phyloP scores from a whole-genome alignment of 352 stramenopile species.

The Phytophthora niederhauseri region DNA sequence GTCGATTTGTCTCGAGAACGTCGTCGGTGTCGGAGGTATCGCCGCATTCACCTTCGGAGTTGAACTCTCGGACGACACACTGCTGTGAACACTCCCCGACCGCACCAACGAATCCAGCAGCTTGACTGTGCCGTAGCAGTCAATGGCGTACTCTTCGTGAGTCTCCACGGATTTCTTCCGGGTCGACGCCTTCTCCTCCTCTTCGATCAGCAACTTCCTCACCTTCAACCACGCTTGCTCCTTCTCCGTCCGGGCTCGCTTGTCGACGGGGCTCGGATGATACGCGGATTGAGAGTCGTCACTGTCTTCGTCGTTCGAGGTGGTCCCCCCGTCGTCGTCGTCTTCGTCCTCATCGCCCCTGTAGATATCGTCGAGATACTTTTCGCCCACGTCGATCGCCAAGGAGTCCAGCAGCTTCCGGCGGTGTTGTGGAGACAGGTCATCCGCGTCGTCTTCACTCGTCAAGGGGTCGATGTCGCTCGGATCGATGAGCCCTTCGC shows the following conservation, averaged over 20 bases:
- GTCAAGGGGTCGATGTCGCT: conserved; percentile 25
- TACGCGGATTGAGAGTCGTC: conserved; percentile 23
- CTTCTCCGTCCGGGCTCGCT: conserved; percentile 30
- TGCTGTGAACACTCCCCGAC: background rate
- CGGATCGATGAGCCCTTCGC: conserved; percentile 56
- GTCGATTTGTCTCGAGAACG: conserved; percentile 14
- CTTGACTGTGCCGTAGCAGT: conserved; percentile 36
- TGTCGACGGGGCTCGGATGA: background rate
- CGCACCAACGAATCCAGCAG: conserved; percentile 41
- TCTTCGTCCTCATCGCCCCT: conserved; percentile 39
- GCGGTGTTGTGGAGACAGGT: conserved; percentile 36
- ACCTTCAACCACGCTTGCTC: conserved; percentile 45
- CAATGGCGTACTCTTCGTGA: conserved; percentile 17
- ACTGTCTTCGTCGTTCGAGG: background rate
- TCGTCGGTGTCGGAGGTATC: background rate
- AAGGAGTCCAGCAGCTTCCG: conserved; percentile 73
- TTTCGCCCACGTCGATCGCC: conserved; percentile 59
- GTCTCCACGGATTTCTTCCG: conserved; percentile 3
- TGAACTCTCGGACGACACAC: background rate
- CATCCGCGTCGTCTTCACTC: conserved; percentile 41
- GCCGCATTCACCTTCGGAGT: background rate
- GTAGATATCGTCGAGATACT: conserved; percentile 70
- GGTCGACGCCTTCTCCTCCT: conserved; percentile 37
- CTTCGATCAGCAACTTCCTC: conserved; percentile 35
- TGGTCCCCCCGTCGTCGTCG: background rate